Conservation (phyloP, 176 grass and related monocot genomes). For the Urochloa ruziziensis region DNA sequence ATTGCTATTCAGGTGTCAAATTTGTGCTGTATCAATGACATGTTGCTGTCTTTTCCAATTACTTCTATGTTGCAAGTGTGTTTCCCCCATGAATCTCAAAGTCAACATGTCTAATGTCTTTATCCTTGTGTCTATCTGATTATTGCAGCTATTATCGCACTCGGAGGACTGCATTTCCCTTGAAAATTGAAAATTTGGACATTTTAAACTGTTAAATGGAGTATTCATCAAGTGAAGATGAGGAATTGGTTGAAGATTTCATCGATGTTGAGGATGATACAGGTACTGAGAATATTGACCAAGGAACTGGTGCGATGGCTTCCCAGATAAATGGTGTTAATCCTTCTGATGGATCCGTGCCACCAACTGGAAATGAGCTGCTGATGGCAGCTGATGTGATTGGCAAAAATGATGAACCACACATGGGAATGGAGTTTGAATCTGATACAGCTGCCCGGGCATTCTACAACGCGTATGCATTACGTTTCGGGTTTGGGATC, state of each 20-base stretch:
- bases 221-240: conserved; percentile 80
- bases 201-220: conserved; percentile 50
- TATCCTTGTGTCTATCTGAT: background rate
- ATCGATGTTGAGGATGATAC: conserved; percentile 58
- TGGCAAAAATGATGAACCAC: conserved; percentile 47
- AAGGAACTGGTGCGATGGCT: conserved; percentile 6
- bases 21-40: background rate
- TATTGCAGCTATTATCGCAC: background rate
- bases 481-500: conserved; percentile 77
- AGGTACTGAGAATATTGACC: conserved; percentile 30
- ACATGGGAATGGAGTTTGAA: conserved; percentile 76
- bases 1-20: background rate
- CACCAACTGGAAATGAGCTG: conserved; percentile 21
- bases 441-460: conserved; percentile 66
- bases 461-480: conserved; percentile 75
- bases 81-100: background rate
- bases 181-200: conserved; percentile 15
- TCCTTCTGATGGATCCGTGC: conserved; percentile 14
- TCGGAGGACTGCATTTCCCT: background rate
- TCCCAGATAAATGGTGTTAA: conserved; percentile 31
- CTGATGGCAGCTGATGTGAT: conserved; percentile 39
- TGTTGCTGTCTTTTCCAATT: background rate
- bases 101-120: background rate
- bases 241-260: conserved; percentile 62
- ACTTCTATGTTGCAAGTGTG: background rate